Evolutionary conservation across 257 asterid genomes (phyloP), one percentile per base, ranked within the genome.

Genomic region (Przewalskia tangutica): DNA sequence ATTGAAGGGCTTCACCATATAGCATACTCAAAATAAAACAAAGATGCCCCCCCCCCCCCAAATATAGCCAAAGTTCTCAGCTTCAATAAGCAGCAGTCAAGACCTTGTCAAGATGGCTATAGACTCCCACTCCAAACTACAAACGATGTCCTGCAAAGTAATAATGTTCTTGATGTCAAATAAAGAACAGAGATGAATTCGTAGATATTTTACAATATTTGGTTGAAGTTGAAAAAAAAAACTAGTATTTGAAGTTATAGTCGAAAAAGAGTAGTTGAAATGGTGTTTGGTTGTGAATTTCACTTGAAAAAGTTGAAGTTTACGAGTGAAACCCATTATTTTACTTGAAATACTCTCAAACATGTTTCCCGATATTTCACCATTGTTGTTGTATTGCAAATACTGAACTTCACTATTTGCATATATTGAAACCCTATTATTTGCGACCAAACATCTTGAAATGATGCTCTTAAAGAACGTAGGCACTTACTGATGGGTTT

Each of bases 91-190:
- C 23, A 27, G 36, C 53, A n/a, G 5, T 81, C 81, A 89, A 17
- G 90, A 85, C 88, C 97, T 90, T 17, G 89, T 81, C 86, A 95
- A 80, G 89, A 95, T 85, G 86, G 92, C 97, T 58, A 95, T 80
- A 8, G 99, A 90, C 81, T 95, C 99, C 98, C 98, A 95, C 89
- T 95, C 99, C 94, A 94, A 91, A 89, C 98, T 90, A 88, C 98
- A 95, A 27, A 95, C 77, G 42, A 95, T 90, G 38, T 95, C 98
- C 99, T 95, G 97, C 83, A 81, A 67, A 2, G 58, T 32, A 81
- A 46, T 13, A 81, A 32, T 54, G 73, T 50, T 56, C 68, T 40
- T 65, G 17, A 20, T 32, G 36, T 54, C 11, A 80, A 32, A 79
- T 20, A 46, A 20, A 16, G 18, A 53, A 55, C 60, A 18, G 3